Percentiles rank a stretch among this genome's conserved stretches.
phyloP scores from a whole-genome alignment of 805 yeast species.

The Zygotorulaspora sp. region DNA sequence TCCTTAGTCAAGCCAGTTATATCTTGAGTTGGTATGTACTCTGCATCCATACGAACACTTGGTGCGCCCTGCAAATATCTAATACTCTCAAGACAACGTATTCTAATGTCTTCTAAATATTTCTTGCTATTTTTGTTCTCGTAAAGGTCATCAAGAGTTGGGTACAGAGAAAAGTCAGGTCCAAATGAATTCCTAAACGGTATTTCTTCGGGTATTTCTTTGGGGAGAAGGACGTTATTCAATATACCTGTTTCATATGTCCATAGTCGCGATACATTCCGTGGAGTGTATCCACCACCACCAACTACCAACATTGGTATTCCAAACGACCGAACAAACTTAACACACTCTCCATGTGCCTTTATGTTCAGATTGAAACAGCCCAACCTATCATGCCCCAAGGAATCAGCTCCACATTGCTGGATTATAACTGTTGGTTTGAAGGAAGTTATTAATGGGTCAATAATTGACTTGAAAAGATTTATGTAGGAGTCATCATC shows the following conservation, averaged over 20 bases:
- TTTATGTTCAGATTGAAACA: slow-evolving; percentile 89
- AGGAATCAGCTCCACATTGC: slow-evolving; percentile 97
- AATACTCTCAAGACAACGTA: slow-evolving; percentile 73
- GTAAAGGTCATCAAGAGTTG: slow-evolving; percentile 68
- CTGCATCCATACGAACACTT: slow-evolving; percentile 80
- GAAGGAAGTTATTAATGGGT: slow-evolving; percentile 79
- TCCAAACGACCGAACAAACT: slow-evolving; percentile 77
- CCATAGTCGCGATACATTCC: slow-evolving; percentile 96
- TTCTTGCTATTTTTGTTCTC: slow-evolving; percentile 83
- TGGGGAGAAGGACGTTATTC: slow-evolving; percentile 69
- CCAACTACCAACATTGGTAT: slow-evolving; percentile 92
- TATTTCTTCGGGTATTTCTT: slow-evolving; percentile 66
- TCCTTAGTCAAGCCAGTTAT: slow-evolving; percentile 42
- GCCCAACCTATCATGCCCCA: slow-evolving; percentile 93
- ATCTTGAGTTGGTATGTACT: slow-evolving; percentile 66
- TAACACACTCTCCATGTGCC: slow-evolving; percentile 96
- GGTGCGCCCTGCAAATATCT: slow-evolving; percentile 87
- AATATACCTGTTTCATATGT: slow-evolving; percentile 86
- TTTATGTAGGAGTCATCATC: slow-evolving; percentile 65
- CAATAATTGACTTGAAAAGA: slow-evolving; percentile 66
- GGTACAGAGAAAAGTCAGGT: slow-evolving; percentile 88
- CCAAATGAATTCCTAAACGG: slow-evolving; percentile 82
- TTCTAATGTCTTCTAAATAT: slow-evolving; percentile 73
- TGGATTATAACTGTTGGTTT: slow-evolving; percentile 96
- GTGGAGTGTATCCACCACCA: slow-evolving; percentile 98